Evolutionary conservation across 1,139 yeast species (phyloP).

Genomic region (Sugiyamaella xylanicola): DNA sequence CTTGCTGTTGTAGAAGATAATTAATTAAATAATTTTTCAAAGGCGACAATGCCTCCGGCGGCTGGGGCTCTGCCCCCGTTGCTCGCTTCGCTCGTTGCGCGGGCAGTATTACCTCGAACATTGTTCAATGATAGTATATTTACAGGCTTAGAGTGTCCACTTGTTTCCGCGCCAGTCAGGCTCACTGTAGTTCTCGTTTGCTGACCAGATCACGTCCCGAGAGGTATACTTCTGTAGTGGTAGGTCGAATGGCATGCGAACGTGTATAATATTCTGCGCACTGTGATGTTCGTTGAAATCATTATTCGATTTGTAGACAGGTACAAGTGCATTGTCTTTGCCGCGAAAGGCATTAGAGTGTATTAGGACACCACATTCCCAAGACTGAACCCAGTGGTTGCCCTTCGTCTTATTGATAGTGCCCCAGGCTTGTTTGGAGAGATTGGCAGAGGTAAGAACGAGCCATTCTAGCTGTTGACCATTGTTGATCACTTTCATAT

Average conservation of each 20-base stretch:
- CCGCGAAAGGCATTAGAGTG: slow-evolving; percentile 27
- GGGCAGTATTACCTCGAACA: too few species aligned
- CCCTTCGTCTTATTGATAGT: slow-evolving; percentile 26
- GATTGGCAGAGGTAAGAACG: slow-evolving; percentile 42
- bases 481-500: slow-evolving; percentile 28
- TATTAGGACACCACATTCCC: slow-evolving; percentile 41
- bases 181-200: slow-evolving; percentile 26
- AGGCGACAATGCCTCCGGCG: neutral
- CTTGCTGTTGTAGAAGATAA: slow-evolving; percentile 61
- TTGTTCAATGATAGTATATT: too few species aligned
- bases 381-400: slow-evolving; percentile 38
- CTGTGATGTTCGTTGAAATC: neutral
- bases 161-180: slow-evolving; percentile 34
- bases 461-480: slow-evolving; percentile 36
- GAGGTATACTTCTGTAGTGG: slow-evolving; percentile 32
- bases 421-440: slow-evolving; percentile 45
- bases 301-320: slow-evolving; percentile 28
- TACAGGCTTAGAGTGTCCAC: slow-evolving; percentile 23
- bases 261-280: slow-evolving; percentile 17
- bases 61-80: neutral
- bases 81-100: neutral
- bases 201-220: slow-evolving; percentile 34
- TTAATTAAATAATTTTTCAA: neutral
- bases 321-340: slow-evolving; percentile 19
- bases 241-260: slow-evolving; percentile 39